Evolutionary conservation across 176 grass and related monocot species (phyloP), one percentile per base, ranked within the genome.

Genomic region (Calamus simplicifolius): DNA sequence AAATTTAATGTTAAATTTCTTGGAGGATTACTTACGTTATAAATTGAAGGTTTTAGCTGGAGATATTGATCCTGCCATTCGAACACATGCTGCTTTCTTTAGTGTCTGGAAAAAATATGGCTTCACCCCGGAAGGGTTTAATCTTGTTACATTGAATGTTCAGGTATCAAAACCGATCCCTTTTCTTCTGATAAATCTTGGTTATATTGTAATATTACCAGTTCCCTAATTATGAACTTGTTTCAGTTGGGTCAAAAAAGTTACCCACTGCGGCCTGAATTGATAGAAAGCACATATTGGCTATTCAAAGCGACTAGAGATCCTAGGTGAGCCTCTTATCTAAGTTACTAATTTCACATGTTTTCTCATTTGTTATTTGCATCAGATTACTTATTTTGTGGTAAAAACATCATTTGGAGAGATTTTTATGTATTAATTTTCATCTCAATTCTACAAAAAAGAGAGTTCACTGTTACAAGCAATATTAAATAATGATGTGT

Each of bases 201-300:
- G 17, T 69, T 63, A 49, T 49, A 17, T 59, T 28, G 13, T 54
- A 50, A 56, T 35, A 7, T 12, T 43, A 43, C 10, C 10, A 43
- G 10, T 43, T 43, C 35, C 35, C 35, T 43, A 43, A 43, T 43
- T 2, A 43, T 43, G 35, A 43, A 43, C 35, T 65, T 49, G 3
- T 50, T 76, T 60, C 10, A 43, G 35, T 43, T 10, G 77, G 86
- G 92, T 73, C 92, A 96, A 83, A 77, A 84, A 59, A 90, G 92
- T 64, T 96, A 96, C 23, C 92, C 92, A 0, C 69, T 96, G 56
- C 73, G 92, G 48, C 92, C 92, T 69, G 92, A 96, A 49, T 80
- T 96, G 75, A 96, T 96, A 57, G 92, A 96, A 81, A 96, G 92
- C 69, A 96, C 86, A 62, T 96, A 96, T 77, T 96, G 80, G 86